These are phyloP conservation scores for Colletotrichum sidae DNA, from an alignment of 2,329 filamentous ascomycete genomes.

Conservation along the genomic window DNA sequence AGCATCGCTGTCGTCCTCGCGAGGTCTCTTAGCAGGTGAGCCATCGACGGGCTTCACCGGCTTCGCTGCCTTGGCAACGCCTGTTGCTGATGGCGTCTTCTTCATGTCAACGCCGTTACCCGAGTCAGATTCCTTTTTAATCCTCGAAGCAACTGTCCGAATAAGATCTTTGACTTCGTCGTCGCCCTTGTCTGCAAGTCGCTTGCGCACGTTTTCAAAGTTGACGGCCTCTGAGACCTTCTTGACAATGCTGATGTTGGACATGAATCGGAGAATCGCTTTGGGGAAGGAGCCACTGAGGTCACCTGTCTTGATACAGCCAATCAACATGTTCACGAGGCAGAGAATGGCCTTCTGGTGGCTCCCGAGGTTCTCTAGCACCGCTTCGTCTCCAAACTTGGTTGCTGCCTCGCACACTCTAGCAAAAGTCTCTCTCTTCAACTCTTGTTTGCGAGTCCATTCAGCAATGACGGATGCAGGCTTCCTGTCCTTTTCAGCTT, in stretches of 20 bases:
- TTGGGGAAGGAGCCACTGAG: constrained; percentile 66
- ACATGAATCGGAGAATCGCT: constrained; percentile 69
- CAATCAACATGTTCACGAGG: constrained; percentile 65
- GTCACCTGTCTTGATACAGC: constrained; percentile 64
- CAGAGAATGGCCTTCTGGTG: constrained; percentile 68
- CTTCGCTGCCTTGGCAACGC: constrained; percentile 42
- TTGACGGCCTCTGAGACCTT: constrained; percentile 73
- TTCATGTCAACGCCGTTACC: constrained; percentile 42
- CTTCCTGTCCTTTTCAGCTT: constrained; percentile 56
- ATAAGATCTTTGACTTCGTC: constrained; percentile 72
- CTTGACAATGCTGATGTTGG: constrained; percentile 70
- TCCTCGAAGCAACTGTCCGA: constrained; percentile 64
- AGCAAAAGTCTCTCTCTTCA: constrained; percentile 61
- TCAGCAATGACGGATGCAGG: constrained; percentile 49
- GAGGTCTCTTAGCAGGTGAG: constrained; percentile 49
- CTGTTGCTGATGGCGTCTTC: constrained; percentile 38
- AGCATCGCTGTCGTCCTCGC: constrained; percentile 55
- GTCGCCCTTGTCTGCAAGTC: constrained; percentile 74
- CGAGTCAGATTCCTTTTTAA: constrained; percentile 50
- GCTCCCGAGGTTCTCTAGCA: constrained; percentile 68
- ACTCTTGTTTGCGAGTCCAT: constrained; percentile 55
- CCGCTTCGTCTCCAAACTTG: constrained; percentile 64
- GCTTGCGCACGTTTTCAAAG: constrained; percentile 72
- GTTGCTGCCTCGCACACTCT: constrained; percentile 65
- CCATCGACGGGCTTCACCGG: constrained; percentile 46